A percentile compares a stretch with the other conserved stretches of the same genome.
Conservation (phyloP, 192 early-diverging fungal genomes). For the Coemansia sp. region DNA sequence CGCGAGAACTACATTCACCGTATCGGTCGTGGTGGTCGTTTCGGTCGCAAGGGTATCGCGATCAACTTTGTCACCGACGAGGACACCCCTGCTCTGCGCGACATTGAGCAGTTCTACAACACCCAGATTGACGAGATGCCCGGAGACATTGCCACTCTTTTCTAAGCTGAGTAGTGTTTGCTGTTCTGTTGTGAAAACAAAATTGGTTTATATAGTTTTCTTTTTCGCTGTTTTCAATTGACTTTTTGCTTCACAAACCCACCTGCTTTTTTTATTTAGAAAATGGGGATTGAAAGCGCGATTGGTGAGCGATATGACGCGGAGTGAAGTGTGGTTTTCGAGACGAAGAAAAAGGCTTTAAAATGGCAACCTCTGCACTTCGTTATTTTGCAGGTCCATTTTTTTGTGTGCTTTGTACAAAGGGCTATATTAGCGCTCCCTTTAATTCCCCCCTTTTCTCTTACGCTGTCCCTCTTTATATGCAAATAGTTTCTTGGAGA, state of each 20-base stretch:
- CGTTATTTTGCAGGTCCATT: too few species aligned
- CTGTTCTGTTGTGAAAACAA: not conserved
- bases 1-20: constrained; percentile 99
- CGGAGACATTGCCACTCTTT: constrained; percentile 92
- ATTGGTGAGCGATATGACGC: too few species aligned
- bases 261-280: too few species aligned
- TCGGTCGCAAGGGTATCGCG: constrained; percentile 99
- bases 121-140: constrained; percentile 99
- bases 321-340: too few species aligned
- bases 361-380: too few species aligned
- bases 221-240: constrained; percentile 2
- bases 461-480: too few species aligned
- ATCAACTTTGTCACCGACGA: constrained; percentile 99
- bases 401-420: not conserved
- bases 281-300: too few species aligned
- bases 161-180: constrained; percentile 32
- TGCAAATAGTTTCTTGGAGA: not conserved
- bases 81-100: constrained; percentile 85
- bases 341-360: too few species aligned
- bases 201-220: not conserved
- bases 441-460: too few species aligned
- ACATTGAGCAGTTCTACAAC: constrained; percentile 96
- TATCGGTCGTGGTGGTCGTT: constrained; percentile 99
- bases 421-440: not conserved
- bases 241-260: not conserved